A percentile compares a stretch with the other conserved stretches of the same genome.
Conservation (phyloP, 208 protist genomes). For the Trichomonas gallinae region DNA sequence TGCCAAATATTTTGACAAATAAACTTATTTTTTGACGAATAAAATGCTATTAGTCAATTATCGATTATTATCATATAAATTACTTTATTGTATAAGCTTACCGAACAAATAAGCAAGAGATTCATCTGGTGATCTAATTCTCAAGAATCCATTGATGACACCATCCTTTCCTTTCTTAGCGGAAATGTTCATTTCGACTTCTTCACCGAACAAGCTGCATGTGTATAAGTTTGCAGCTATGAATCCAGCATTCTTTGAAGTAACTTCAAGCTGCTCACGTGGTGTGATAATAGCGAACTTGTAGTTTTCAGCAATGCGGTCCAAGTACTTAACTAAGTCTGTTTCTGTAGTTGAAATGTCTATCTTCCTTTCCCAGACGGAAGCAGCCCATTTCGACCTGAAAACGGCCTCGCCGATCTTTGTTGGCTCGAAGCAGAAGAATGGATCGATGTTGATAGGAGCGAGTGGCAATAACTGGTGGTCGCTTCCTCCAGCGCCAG, state of each 20-base stretch:
- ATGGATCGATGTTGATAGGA: neutral
- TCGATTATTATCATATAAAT: too few species aligned
- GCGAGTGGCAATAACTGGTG: neutral
- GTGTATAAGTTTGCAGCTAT: neutral
- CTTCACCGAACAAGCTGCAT: neutral
- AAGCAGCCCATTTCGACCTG: neutral
- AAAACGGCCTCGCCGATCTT: neutral
- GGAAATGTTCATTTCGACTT: neutral
- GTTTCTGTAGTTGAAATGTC: neutral
- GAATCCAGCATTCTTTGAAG: neutral
- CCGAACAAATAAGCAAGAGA: neutral
- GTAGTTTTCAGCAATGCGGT: neutral
- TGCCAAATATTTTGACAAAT: too few species aligned
- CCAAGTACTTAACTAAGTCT: neutral
- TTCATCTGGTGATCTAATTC: neutral
- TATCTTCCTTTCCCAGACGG: neutral
- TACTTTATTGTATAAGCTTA: neutral
- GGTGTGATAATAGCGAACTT: neutral
- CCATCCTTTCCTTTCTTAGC: neutral
- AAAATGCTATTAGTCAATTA: too few species aligned
- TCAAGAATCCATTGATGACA: neutral
- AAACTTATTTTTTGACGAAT: too few species aligned
- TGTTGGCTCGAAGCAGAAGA: neutral
- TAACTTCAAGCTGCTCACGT: neutral
- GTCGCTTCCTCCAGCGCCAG: neutral